Evolutionary conservation across 2,329 filamentous ascomycete species (phyloP), one percentile per base, ranked within the genome.

Genomic region (Stemphylium beticola): DNA sequence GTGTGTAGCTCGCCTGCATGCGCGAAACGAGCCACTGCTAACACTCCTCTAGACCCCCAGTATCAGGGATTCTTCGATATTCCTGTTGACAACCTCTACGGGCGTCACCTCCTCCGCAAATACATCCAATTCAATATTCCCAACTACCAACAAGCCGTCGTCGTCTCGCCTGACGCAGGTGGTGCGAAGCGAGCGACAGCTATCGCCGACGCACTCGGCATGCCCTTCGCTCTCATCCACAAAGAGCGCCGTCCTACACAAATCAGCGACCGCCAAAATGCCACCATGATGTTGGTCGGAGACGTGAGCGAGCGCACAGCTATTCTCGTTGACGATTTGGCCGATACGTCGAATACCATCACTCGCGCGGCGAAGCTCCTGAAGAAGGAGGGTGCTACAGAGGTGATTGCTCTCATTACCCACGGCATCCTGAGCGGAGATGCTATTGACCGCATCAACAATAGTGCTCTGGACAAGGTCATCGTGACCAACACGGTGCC

Each of bases 41-140:
- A 67, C 50, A 40, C 6, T 6, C 4, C 95, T n/a, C 74, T 12
- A 68, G 93, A 97, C 75, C 90, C 92, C 37, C 92, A 99, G 77
- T 98, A 98, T 72, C 95, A 99, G 77, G 95, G 95, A 49, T 99
- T 97, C 82, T 98, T 99, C 73, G 93, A 99, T 72, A 96, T 98
- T 54, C 95, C 95, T 2, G 95, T 99, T 52, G 95, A 99, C 79
- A 99, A 99, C 75, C 83, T 99, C 15, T 98, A 98, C 78, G 93
- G 88, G 52, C 87, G 90, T 66, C 88, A 90, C 44, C 79, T 93
- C 45, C 81, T 88, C 53, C 84, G 85, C 71, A 85, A 83, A 67
- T 87, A 87, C 74, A 87, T 88, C 66, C 88, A 92, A 73, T 87
- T 90, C 71, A 86, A 92, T 68, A 95, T 96, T 56, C 88, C 91